Percentiles rank a stretch among this genome's conserved stretches.
Evolutionary conservation across 495 filamentous ascomycete species (phyloP).

Genomic region (Lasiosphaeria hispida): DNA sequence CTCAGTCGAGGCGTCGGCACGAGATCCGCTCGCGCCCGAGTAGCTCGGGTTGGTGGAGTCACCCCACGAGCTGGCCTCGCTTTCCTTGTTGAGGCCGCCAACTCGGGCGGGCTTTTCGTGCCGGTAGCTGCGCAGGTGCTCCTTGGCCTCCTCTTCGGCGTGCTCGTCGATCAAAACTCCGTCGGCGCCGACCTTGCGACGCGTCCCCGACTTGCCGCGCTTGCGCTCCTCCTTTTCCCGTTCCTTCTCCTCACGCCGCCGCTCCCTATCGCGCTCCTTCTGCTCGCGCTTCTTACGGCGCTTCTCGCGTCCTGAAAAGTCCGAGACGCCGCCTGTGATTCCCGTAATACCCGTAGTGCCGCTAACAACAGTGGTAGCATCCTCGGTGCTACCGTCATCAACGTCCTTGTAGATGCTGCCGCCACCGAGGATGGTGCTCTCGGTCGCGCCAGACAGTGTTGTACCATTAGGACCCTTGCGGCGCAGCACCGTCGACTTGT

Average conservation of each 20-base stretch:
- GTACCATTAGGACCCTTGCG: slow-evolving; percentile 86
- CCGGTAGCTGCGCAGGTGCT: slow-evolving; percentile 66
- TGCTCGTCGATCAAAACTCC: slow-evolving; percentile 53
- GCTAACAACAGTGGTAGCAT: slow-evolving; percentile 35
- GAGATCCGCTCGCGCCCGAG: slow-evolving; percentile 33
- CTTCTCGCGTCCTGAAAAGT: slow-evolving; percentile 45
- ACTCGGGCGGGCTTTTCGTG: slow-evolving; percentile 80
- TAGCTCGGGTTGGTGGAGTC: slow-evolving; percentile 53
- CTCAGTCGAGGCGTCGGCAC: slow-evolving; percentile 41
- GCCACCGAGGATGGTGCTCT: slow-evolving; percentile 75
- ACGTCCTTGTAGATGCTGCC: slow-evolving; percentile 68
- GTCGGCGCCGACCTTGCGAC: slow-evolving; percentile 44
- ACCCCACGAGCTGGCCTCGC: slow-evolving; percentile 72
- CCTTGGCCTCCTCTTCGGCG: slow-evolving; percentile 64
- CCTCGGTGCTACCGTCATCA: slow-evolving; percentile 58
- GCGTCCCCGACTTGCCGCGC: slow-evolving; percentile 32
- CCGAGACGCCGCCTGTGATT: slow-evolving; percentile 47
- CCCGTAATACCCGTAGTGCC: slow-evolving; percentile 45
- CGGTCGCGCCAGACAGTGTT: slow-evolving; percentile 74
- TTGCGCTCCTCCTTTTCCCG: slow-evolving; percentile 46
- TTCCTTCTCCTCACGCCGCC: slow-evolving; percentile 41
- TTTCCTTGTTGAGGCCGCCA: slow-evolving; percentile 76
- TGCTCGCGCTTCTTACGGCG: slow-evolving; percentile 49
- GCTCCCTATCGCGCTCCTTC: slow-evolving; percentile 48
- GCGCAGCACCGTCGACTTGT: slow-evolving; percentile 93